Evolutionary conservation across 768 basidiomycete species (phyloP).

Genomic region (Lactarius tabidus): DNA sequence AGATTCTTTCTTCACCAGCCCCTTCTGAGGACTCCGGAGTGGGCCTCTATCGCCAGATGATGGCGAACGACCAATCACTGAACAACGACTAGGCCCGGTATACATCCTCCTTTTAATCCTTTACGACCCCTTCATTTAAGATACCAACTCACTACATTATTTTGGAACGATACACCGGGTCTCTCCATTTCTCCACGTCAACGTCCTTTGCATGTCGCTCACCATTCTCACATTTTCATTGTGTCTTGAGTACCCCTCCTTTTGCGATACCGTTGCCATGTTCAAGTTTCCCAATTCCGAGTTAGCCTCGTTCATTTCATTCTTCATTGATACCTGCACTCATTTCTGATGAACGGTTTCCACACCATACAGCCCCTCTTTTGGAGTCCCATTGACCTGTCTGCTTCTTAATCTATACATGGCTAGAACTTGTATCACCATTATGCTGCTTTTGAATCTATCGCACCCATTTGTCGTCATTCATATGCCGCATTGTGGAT

Average conservation of each 20-base stretch:
- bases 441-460: slow-evolving; percentile 27
- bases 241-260: slow-evolving; percentile 21
- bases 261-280: slow-evolving; percentile 27
- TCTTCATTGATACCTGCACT: slow-evolving; percentile 21
- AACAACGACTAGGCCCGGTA: slow-evolving; percentile 30
- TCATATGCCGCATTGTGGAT: slow-evolving; percentile 92
- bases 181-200: slow-evolving; percentile 28
- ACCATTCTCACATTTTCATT: slow-evolving; percentile 14
- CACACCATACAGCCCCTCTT: slow-evolving; percentile 23
- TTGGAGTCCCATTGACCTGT: slow-evolving; percentile 27
- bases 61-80: slow-evolving; percentile 70
- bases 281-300: slow-evolving; percentile 13
- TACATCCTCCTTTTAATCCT: slow-evolving; percentile 29
- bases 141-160: slow-evolving; percentile 26
- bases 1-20: slow-evolving; percentile 61
- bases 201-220: slow-evolving; percentile 23
- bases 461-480: slow-evolving; percentile 11
- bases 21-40: slow-evolving; percentile 82
- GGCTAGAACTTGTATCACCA: slow-evolving; percentile 35
- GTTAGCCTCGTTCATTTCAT: slow-evolving; percentile 9
- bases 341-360: slow-evolving; percentile 23
- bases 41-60: slow-evolving; percentile 76
- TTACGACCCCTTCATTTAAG: slow-evolving; percentile 16
- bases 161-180: slow-evolving; percentile 25
- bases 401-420: slow-evolving; percentile 29